Conservation (phyloP, 2,329 filamentous ascomycete genomes). For the Trichoderma citrinoviride region DNA sequence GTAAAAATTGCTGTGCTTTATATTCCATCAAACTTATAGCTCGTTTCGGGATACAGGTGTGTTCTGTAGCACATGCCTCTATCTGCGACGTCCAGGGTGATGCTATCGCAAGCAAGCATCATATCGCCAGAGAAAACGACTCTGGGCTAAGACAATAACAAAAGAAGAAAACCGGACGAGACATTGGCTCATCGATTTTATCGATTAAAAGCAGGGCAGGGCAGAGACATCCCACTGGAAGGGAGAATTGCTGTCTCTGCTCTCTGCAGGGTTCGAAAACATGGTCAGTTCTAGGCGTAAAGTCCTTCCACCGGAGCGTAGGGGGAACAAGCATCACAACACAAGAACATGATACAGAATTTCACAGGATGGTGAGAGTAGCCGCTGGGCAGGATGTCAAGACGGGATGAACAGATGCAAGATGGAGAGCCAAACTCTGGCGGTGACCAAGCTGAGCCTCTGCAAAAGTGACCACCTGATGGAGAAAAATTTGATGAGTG, state of each 20-base stretch:
- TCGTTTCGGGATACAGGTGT: too few relatives aligned
- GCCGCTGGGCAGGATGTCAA: too few relatives aligned
- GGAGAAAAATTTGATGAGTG: background rate
- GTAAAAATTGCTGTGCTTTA: background rate
- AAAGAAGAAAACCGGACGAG: background rate
- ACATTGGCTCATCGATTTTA: background rate
- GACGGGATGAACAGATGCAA: background rate
- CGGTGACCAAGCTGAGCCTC: conserved; percentile 10
- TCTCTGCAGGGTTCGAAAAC: background rate
- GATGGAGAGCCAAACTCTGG: background rate
- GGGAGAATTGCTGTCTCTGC: conserved; percentile 7
- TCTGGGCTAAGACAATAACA: background rate
- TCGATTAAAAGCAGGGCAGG: background rate
- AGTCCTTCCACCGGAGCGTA: too few relatives aligned
- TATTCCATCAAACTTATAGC: too few relatives aligned
- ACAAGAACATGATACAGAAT: background rate
- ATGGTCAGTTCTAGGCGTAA: too few relatives aligned
- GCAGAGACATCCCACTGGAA: background rate
- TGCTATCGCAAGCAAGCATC: background rate
- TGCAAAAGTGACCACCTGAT: too few relatives aligned
- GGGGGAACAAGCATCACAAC: background rate
- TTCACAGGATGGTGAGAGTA: too few relatives aligned
- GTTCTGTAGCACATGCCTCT: too few relatives aligned
- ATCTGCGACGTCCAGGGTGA: background rate
- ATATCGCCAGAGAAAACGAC: background rate